phyloP scores from a whole-genome alignment of 2,329 filamentous ascomycete genomes.

The Cryphonectria carpinicola region DNA sequence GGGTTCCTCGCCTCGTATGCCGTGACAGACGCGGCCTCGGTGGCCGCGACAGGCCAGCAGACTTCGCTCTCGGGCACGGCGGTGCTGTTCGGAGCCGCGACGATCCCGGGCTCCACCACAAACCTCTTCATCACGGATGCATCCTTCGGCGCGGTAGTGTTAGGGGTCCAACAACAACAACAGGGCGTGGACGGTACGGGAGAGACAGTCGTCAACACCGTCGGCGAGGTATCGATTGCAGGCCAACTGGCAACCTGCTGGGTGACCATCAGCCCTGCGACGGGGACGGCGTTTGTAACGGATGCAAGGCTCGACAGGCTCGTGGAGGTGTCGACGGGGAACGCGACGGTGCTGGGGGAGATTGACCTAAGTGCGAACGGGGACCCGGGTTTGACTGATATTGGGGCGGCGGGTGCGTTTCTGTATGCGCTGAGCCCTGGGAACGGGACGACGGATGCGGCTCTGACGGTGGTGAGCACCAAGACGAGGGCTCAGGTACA shows the following conservation, averaged over 20 bases:
- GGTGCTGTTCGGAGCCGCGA: constrained; percentile 56
- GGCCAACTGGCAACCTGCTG: constrained; percentile 63
- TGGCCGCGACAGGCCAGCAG: constrained; percentile 36
- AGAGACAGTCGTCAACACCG: constrained; percentile 47
- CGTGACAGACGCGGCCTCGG: constrained; percentile 38
- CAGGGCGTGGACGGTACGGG: constrained; percentile 30
- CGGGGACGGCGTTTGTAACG: constrained; percentile 60
- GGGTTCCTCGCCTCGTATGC: constrained; percentile 60
- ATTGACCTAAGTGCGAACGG: constrained; percentile 50
- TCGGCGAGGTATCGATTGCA: constrained; percentile 45
- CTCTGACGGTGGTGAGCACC: constrained; percentile 45
- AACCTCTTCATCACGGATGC: constrained; percentile 61
- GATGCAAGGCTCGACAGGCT: constrained; percentile 57
- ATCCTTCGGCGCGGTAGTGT: constrained; percentile 57
- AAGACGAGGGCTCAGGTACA: constrained; percentile 38
- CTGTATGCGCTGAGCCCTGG: constrained; percentile 62
- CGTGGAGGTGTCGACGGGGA: constrained; percentile 57
- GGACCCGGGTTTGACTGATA: constrained; percentile 60
- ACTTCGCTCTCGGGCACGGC: constrained; percentile 58
- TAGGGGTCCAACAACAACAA: constrained; percentile 41
- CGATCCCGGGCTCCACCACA: constrained; percentile 48
- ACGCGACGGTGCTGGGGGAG: constrained; percentile 50
- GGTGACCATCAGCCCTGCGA: constrained; percentile 53
- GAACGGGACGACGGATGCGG: constrained; percentile 46
- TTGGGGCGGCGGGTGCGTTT: constrained; percentile 55